These are phyloP conservation scores for Panaeolus papilionaceus DNA, from an alignment of 768 basidiomycete genomes.

Conservation along the genomic window DNA sequence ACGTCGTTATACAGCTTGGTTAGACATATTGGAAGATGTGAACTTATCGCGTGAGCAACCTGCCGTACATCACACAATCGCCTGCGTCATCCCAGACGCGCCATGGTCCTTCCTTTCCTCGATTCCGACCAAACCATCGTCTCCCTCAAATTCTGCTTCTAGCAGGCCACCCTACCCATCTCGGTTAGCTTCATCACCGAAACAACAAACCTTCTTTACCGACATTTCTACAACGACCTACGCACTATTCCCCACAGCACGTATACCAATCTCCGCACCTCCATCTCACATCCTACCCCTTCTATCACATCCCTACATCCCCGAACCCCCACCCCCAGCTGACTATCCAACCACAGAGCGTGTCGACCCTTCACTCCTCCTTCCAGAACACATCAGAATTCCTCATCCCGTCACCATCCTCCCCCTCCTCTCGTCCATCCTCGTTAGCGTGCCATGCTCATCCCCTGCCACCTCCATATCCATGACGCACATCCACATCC, in stretches of 20 bases:
- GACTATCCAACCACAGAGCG: conserved; percentile 21
- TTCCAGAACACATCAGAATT: conserved; percentile 4
- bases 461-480: conserved; percentile 48
- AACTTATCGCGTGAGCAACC: conserved; percentile 47
- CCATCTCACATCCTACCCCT: conserved; percentile 42
- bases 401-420: conserved; percentile 49
- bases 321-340: conserved; percentile 35
- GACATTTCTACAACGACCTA: conserved; percentile 60
- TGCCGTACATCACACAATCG: conserved; percentile 63
- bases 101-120: conserved; percentile 57
- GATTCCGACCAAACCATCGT: conserved; percentile 36
- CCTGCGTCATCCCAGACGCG: conserved; percentile 63
- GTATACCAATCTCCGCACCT: conserved; percentile 47
- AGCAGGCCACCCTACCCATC: conserved; percentile 31
- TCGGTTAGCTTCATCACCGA: conserved; percentile 30
- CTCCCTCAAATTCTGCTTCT: conserved; percentile 29
- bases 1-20: conserved; percentile 65
- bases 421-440: conserved; percentile 61
- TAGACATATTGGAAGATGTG: conserved; percentile 51
- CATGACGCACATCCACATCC: conserved; percentile 68
- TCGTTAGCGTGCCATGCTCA: conserved; percentile 59
- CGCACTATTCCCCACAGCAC: conserved; percentile 48
- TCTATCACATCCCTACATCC: conserved; percentile 39
- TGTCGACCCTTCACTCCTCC: conserved; percentile 16
- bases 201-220: conserved; percentile 33